phyloP scores from a whole-genome alignment of 2,329 filamentous ascomycete genomes.

The Fusarium chaquense region DNA sequence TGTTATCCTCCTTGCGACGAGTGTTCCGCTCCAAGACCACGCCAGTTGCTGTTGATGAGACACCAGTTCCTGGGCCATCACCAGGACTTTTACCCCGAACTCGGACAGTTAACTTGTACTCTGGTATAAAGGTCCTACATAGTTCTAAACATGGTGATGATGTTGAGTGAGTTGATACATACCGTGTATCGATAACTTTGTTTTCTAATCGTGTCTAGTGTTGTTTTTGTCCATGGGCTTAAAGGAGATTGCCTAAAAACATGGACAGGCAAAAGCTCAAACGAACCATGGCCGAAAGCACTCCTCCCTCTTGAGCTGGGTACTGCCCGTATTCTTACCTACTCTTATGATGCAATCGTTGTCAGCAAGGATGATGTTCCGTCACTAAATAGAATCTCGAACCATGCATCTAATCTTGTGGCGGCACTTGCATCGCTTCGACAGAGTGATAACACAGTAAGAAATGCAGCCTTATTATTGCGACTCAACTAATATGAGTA shows the following conservation, averaged over 20 bases:
- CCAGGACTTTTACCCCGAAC: accelerated
- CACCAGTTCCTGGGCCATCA: background rate
- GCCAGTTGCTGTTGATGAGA: background rate
- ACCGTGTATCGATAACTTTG: background rate
- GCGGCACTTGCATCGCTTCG: constrained; percentile 25
- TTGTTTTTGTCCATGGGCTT: constrained; percentile 37
- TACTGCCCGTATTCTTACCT: constrained; percentile 32
- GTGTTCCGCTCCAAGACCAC: constrained; percentile 8
- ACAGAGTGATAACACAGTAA: constrained; percentile 22
- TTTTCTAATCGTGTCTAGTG: background rate
- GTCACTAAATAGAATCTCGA: constrained; percentile 21
- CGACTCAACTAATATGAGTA: background rate
- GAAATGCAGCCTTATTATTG: background rate
- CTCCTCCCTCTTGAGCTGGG: constrained; percentile 14
- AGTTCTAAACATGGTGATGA: background rate
- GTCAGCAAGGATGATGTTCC: background rate
- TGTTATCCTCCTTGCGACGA: constrained; percentile 12
- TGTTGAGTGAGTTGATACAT: constrained; percentile 2
- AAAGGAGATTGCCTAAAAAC: constrained; percentile 33
- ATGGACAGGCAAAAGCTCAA: constrained; percentile 5
- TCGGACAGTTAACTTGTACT: constrained; percentile 1
- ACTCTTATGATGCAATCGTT: constrained; percentile 29
- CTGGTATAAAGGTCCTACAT: constrained; percentile 4
- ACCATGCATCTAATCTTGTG: constrained; percentile 34
- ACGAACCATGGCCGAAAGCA: constrained; percentile 15